Percentiles rank a stretch among this genome's conserved stretches.
These are phyloP conservation scores for Dactylellina cionopaga DNA, from an alignment of 2,329 filamentous ascomycete species.

Conservation along the genomic window DNA sequence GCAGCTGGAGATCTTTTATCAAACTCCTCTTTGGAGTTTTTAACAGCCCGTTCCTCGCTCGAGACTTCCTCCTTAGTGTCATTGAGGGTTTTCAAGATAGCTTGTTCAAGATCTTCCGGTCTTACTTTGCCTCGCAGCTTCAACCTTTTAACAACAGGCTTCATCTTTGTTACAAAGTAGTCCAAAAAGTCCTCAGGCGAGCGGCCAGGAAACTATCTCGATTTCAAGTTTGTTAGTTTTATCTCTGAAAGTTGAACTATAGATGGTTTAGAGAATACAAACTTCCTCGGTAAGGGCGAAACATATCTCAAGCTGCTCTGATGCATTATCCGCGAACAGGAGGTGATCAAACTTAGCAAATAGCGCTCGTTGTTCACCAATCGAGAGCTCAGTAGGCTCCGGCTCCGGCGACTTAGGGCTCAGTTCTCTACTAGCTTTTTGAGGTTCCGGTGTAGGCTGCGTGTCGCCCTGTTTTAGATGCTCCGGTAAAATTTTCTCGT, in stretches of 20 bases:
- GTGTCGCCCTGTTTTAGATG: neutral
- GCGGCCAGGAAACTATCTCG: slow-evolving; percentile 4
- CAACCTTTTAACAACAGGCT: slow-evolving; percentile 29
- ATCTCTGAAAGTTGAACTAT: neutral
- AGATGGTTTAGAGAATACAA: neutral
- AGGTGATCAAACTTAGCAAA: slow-evolving; percentile 20
- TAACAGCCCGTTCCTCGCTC: neutral
- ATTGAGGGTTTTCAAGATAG: slow-evolving; percentile 9
- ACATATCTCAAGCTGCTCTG: slow-evolving; percentile 38
- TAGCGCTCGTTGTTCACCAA: slow-evolving; percentile 16
- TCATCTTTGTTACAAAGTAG: slow-evolving; percentile 28
- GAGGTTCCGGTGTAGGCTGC: neutral
- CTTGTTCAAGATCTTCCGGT: slow-evolving; percentile 13
- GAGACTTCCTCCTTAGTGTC: neutral
- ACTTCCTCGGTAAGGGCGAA: slow-evolving; percentile 19
- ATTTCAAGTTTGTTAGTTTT: neutral
- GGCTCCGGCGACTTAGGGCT: neutral
- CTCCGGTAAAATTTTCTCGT: slow-evolving; percentile 5
- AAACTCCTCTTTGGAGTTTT: neutral
- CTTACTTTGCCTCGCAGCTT: slow-evolving; percentile 14
- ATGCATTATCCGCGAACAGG: slow-evolving; percentile 7
- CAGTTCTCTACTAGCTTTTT: neutral
- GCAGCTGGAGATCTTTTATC: neutral
- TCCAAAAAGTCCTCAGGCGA: slow-evolving; percentile 19
- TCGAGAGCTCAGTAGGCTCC: neutral